Percentiles rank a stretch among this genome's conserved stretches.
phyloP scores from a whole-genome alignment of 805 yeast species.

The Pichia nakasei region DNA sequence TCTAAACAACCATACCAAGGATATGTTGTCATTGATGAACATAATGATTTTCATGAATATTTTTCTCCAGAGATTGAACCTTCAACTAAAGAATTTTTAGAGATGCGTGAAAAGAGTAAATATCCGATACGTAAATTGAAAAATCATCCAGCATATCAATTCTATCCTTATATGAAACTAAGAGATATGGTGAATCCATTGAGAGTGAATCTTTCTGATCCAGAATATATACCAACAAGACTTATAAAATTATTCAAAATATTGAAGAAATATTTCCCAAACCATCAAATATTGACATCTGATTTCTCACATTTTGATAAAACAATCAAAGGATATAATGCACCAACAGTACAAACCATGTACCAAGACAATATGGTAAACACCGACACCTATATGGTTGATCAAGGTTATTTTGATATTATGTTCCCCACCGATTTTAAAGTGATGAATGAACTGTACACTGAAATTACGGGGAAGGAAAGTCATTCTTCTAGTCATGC shows the following conservation, averaged over 20 bases:
- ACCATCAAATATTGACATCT: slow-evolving; percentile 64
- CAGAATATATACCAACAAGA: slow-evolving; percentile 79
- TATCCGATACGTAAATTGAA: slow-evolving; percentile 24
- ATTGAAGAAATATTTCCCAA: slow-evolving; percentile 57
- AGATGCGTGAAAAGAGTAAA: slow-evolving; percentile 42
- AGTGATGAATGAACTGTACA: slow-evolving; percentile 52
- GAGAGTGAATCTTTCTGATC: slow-evolving; percentile 55
- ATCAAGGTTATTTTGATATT: slow-evolving; percentile 80
- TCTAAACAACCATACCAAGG: slow-evolving; percentile 70
- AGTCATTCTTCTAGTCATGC: slow-evolving; percentile 48
- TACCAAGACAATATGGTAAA: slow-evolving; percentile 59
- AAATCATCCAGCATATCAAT: slow-evolving; percentile 55
- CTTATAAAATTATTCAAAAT: slow-evolving; percentile 56
- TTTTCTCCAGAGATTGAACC: slow-evolving; percentile 54
- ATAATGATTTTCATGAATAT: slow-evolving; percentile 70
- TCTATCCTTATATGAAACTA: slow-evolving; percentile 31
- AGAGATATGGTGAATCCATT: slow-evolving; percentile 53
- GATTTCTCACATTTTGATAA: slow-evolving; percentile 55
- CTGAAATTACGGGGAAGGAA: slow-evolving; percentile 51
- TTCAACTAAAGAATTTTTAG: slow-evolving; percentile 47
- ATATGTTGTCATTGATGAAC: slow-evolving; percentile 59
- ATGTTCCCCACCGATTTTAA: slow-evolving; percentile 79
- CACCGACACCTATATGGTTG: slow-evolving; percentile 66
- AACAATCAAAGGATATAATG: slow-evolving; percentile 46
- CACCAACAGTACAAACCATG: slow-evolving; percentile 78